These are phyloP conservation scores for Miamiensis avidus DNA, from an alignment of 169 alveolate genomes.

Conservation along the genomic window DNA sequence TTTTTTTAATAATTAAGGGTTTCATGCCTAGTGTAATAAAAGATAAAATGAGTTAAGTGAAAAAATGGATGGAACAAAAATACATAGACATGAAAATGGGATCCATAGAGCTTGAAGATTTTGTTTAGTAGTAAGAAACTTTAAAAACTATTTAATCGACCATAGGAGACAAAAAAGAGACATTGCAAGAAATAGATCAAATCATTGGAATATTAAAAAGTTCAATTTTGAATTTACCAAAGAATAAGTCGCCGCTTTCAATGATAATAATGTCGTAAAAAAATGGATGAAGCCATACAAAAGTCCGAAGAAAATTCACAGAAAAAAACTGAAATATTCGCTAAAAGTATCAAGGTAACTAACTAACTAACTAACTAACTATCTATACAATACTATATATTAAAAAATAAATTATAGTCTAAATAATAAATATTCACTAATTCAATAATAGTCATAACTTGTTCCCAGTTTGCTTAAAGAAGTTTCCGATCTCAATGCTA, in stretches of 20 bases:
- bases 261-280: conserved; percentile 17
- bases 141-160: background rate
- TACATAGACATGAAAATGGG: background rate
- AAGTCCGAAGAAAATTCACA: conserved; percentile 63
- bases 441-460: conserved; percentile 5
- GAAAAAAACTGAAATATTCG: conserved; percentile 45
- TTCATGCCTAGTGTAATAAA: conserved; percentile 53
- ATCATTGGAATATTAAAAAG: background rate
- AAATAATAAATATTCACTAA: too few species aligned
- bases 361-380: too few species aligned
- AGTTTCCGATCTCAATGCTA: conserved; percentile 45
- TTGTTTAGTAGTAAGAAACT: background rate
- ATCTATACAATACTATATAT: too few species aligned
- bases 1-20: too few species aligned
- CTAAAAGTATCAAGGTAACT: background rate
- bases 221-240: too few species aligned
- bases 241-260: background rate
- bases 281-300: conserved; percentile 44
- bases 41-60: conserved; percentile 48
- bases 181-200: background rate
- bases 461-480: conserved; percentile 65
- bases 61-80: conserved; percentile 52
- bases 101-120: background rate
- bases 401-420: too few species aligned
- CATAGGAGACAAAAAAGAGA: background rate